A percentile compares a stretch with the other conserved stretches of the same genome.
Evolutionary conservation across 1,284 basidiomycete species (phyloP).

Genomic region (Cutaneotrichosporon mucoides): DNA sequence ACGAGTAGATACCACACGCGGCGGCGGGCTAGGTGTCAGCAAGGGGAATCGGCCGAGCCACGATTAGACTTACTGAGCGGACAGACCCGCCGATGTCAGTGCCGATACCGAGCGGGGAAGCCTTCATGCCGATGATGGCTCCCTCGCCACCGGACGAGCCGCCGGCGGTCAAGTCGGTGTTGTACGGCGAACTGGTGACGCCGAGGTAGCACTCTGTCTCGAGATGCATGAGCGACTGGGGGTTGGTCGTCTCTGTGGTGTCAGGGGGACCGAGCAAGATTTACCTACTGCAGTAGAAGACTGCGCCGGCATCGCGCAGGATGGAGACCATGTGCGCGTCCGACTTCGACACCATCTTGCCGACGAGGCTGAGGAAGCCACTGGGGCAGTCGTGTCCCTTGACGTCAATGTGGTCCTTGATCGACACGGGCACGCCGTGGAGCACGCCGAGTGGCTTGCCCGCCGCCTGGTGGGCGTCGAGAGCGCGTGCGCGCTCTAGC

Average conservation of each 20-base stretch:
- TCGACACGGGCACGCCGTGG: constrained; percentile 60
- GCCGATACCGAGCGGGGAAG: constrained; percentile 59
- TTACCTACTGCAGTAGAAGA: constrained; percentile 43
- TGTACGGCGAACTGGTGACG: constrained; percentile 42
- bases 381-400: constrained; percentile 39
- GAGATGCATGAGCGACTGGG: constrained; percentile 22
- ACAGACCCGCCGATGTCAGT: constrained; percentile 47
- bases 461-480: constrained; percentile 58
- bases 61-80: constrained; percentile 4
- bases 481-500: constrained; percentile 55
- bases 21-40: constrained; percentile 21
- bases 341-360: constrained; percentile 14
- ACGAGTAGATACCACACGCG: constrained; percentile 42
- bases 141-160: constrained; percentile 64
- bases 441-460: constrained; percentile 56
- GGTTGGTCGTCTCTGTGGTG: constrained; percentile 51
- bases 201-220: constrained; percentile 28
- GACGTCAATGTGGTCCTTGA: constrained; percentile 54
- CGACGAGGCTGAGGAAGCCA: constrained; percentile 21
- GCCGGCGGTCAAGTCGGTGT: constrained; percentile 51
- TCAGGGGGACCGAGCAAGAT: constrained; percentile 53
- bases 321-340: constrained; percentile 18
- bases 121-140: constrained; percentile 59
- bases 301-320: constrained; percentile 27
- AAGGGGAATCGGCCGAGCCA: no score